Percentiles rank a stretch among this genome's conserved stretches.
Conservation (phyloP, 83 land plant genomes). For the Isoetes engelmannii region DNA sequence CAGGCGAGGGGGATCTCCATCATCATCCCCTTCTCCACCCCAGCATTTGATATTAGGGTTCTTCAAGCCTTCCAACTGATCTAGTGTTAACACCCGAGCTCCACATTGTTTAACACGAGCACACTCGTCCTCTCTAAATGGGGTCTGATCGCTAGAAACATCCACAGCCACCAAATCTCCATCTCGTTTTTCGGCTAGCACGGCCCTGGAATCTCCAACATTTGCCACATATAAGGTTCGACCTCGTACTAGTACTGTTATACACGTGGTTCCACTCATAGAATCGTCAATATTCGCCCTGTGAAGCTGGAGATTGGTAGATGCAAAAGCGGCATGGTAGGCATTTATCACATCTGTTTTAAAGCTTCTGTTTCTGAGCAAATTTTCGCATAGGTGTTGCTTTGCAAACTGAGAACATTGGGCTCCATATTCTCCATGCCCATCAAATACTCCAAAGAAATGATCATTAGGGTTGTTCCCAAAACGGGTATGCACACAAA, state of each 20-base stretch:
- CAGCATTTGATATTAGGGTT: conserved; percentile 65
- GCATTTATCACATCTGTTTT: conserved; percentile 49
- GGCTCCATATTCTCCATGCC: conserved; percentile 72
- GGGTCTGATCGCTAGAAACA: conserved; percentile 72
- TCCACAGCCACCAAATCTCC: conserved; percentile 59
- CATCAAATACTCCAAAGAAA: conserved; percentile 82
- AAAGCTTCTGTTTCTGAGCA: conserved; percentile 43
- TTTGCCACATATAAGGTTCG: conserved; percentile 42
- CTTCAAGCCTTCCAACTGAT: conserved; percentile 76
- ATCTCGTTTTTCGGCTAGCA: conserved; percentile 54
- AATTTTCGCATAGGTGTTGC: conserved; percentile 50
- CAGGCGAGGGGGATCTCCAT: conserved; percentile 75
- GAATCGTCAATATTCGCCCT: conserved; percentile 48
- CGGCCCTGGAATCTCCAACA: conserved; percentile 67
- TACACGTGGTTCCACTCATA: conserved; percentile 82
- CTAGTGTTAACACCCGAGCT: conserved; percentile 67
- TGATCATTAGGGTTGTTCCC: conserved; percentile 50
- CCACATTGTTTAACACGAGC: conserved; percentile 75
- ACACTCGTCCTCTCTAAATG: conserved; percentile 58
- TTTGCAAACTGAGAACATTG: conserved; percentile 77
- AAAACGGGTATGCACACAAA: conserved; percentile 63
- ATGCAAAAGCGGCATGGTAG: conserved; percentile 43
- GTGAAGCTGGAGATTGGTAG: conserved; percentile 58
- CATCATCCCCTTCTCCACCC: conserved; percentile 72
- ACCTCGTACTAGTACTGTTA: conserved; percentile 59